These are phyloP conservation scores for Bertia moriformis DNA, from an alignment of 2,329 filamentous ascomycete species.

Conservation along the genomic window DNA sequence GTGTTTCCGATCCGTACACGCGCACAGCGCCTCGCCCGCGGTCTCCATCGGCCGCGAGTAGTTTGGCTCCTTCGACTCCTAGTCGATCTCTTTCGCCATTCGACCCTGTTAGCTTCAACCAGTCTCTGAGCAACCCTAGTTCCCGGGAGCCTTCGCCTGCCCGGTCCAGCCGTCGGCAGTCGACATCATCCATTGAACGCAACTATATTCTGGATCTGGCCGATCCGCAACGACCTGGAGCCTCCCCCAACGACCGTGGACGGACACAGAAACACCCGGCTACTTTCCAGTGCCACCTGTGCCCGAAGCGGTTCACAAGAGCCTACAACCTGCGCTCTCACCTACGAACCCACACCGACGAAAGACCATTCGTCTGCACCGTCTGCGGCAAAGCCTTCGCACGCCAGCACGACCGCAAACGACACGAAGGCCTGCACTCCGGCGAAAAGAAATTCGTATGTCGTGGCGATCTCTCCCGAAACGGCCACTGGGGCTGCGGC, in stretches of 20 bases:
- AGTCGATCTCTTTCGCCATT: constrained; percentile 27
- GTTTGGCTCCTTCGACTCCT: constrained; percentile 10
- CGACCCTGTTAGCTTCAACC: constrained; percentile 12
- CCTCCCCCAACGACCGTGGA: constrained; percentile 46
- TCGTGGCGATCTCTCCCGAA: constrained; percentile 72
- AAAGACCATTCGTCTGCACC: constrained; percentile 91
- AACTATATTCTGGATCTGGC: constrained; percentile 82
- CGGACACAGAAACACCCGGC: constrained; percentile 95
- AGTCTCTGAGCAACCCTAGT: constrained; percentile 17
- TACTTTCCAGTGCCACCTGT: constrained; percentile 86
- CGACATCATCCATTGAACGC: constrained; percentile 26
- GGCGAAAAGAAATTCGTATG: constrained; percentile 99
- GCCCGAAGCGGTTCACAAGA: constrained; percentile 88
- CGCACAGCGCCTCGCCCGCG: constrained; percentile 12
- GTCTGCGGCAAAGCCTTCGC: constrained; percentile 96
- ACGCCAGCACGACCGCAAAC: constrained; percentile 89
- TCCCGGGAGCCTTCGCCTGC: constrained; percentile 27
- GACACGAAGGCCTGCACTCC: constrained; percentile 88
- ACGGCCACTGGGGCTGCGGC: constrained; percentile 81
- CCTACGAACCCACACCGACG: constrained; percentile 88
- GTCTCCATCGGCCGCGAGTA: constrained; percentile 6
- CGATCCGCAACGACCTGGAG: constrained; percentile 46
- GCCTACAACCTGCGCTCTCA: constrained; percentile 95
- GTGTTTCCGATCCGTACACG: constrained; percentile 13
- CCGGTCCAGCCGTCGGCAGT: constrained; percentile 22